Base-by-base conservation (phyloP, 1,139 yeast species). In the Debaryomyces fabryi region DNA sequence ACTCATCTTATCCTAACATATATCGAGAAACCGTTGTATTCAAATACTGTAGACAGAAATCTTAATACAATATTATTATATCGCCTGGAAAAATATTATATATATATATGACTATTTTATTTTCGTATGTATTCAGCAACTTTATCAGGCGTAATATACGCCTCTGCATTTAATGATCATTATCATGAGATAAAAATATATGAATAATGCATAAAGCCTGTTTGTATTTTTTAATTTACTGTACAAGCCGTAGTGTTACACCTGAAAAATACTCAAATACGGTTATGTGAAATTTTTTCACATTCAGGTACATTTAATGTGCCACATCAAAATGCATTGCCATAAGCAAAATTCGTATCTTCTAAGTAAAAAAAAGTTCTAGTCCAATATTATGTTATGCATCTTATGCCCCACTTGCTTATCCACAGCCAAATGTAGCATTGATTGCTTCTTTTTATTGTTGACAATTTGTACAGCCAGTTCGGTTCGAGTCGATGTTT, bases 211-310 rank as follows among this genome's bases (percentile, higher is more conserved):
- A 40, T 27, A 27, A 40, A 10, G 21, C 21, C 21, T 40, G 18
- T 30, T 40, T 40, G 23, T 40, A 40, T 40, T 40, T 27, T 21
- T 16, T 30, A 30, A 25, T 20, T 27, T 29, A 40, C 37, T 35
- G 43, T 30, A 30, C 43, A 40, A 40, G 43, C 36, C 32, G 35
- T 32, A 32, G 27, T 40, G 43, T 18, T 40, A 40, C 43, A 39
- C 30, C 32, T 10, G 6, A 32, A 32, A 30, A 18, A 32, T 32
- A 32, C 35, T 32, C 20, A 40, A 18, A 29, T 18, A 40, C 37
- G 27, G 43, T 30, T 18, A 27, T 30, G 18, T 29, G 35, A 30
- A 18, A n/a, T 20, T 20, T 20, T 40, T 40, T 29, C 43, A 35
- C 38, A 20, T 35, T 35, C 38, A 35, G 38, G 38, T 35, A 35